A percentile compares a stretch with the other conserved stretches of the same genome.
Evolutionary conservation across 2,329 filamentous ascomycete species (phyloP).

Genomic region (Gaeumannomyces sp.): DNA sequence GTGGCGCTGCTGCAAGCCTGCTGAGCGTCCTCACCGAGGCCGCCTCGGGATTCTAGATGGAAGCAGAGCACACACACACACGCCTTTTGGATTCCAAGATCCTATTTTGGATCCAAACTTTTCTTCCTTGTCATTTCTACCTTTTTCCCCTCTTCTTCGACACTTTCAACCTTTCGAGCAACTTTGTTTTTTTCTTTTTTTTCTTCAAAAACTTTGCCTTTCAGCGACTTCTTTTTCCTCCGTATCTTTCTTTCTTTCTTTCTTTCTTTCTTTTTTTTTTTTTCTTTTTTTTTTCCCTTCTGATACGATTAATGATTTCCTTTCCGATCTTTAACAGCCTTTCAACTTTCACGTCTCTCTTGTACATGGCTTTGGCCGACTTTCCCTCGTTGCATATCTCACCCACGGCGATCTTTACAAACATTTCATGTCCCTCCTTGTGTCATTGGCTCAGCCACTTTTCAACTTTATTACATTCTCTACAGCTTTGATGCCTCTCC

Average conservation of each 20-base stretch:
- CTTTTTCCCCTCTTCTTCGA: conserved; percentile 10
- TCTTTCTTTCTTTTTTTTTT: neutral
- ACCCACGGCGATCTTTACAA: neutral
- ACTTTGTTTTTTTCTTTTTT: neutral
- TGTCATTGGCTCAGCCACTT: neutral
- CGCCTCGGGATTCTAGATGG: conserved; percentile 27
- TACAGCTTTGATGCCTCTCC: neutral
- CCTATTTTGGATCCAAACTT: neutral
- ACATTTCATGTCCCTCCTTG: neutral
- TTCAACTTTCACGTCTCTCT: neutral
- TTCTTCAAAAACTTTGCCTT: neutral
- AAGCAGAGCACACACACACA: neutral
- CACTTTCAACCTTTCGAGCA: conserved; percentile 1
- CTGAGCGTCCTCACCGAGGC: conserved; percentile 53
- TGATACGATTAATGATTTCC: neutral
- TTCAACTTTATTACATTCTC: neutral
- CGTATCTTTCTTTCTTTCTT: conserved; percentile 5
- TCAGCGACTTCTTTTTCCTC: conserved; percentile 2
- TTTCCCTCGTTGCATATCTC: neutral
- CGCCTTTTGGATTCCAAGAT: neutral
- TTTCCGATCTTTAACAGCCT: too few species aligned
- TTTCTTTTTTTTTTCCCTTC: neutral
- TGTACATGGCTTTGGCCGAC: neutral
- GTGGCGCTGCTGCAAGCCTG: conserved; percentile 53
- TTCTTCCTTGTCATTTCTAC: conserved; percentile 5